phyloP scores from a whole-genome alignment of 2,329 filamentous ascomycete genomes.

The Ascosphaera apis region DNA sequence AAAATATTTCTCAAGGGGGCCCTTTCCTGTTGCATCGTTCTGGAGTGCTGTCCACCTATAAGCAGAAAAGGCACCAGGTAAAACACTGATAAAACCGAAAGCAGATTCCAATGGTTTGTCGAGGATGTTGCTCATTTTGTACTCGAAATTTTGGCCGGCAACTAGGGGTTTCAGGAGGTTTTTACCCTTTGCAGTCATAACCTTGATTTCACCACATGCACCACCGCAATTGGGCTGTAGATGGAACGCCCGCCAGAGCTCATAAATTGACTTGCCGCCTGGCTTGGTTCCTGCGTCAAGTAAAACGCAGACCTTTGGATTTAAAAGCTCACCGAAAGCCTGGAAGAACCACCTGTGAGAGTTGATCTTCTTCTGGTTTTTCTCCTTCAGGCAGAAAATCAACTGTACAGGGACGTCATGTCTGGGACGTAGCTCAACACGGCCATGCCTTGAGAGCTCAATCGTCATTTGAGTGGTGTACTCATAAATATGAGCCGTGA shows the following conservation, averaged over 20 bases:
- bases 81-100: constrained; percentile 91
- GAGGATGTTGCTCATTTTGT: constrained; percentile 99
- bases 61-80: constrained; percentile 94
- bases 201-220: constrained; percentile 96
- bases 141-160: constrained; percentile 95
- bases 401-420: constrained; percentile 67
- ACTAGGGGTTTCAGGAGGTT: constrained; percentile 84
- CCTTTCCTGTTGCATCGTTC: constrained; percentile 86
- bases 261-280: constrained; percentile 84
- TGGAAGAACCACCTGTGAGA: constrained; percentile 99
- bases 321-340: constrained; percentile 73
- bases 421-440: constrained; percentile 51
- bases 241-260: constrained; percentile 96
- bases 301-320: constrained; percentile 91
- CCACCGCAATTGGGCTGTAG: constrained; percentile 93
- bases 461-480: constrained; percentile 39
- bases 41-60: constrained; percentile 88
- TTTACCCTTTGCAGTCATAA: constrained; percentile 72
- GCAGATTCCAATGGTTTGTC: constrained; percentile 94
- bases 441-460: constrained; percentile 68
- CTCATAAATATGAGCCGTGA: constrained; percentile 93
- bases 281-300: constrained; percentile 92
- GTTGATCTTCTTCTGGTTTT: constrained; percentile 99
- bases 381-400: constrained; percentile 95
- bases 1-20: constrained; percentile 91